Evolutionary conservation across 306 rosid species (phyloP).

Genomic region (Fragaria nilgerrensis): DNA sequence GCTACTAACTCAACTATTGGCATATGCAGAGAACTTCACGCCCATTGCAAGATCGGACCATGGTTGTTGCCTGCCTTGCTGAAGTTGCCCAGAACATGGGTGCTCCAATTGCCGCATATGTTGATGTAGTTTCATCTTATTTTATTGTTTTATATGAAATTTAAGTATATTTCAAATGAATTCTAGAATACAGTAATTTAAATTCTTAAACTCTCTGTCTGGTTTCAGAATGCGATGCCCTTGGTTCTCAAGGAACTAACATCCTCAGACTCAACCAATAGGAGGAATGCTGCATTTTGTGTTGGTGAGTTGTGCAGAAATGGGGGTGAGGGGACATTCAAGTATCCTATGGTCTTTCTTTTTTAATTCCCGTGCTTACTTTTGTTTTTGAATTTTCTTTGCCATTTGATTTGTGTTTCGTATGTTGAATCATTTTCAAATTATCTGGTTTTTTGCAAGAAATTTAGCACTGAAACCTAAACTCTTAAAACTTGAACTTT

Average conservation of each 20-base stretch:
- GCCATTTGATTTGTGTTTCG: neutral
- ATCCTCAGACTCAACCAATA: slow-evolving; percentile 87
- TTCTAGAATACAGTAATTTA: slow-evolving; percentile 13
- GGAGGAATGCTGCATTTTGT: slow-evolving; percentile 99
- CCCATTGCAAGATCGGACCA: slow-evolving; percentile 89
- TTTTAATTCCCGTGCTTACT: slow-evolving; percentile 4
- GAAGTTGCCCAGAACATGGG: slow-evolving; percentile 99
- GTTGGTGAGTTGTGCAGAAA: slow-evolving; percentile 97
- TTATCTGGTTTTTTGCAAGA: neutral
- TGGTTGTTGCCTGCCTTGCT: slow-evolving; percentile 99
- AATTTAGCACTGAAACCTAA: slow-evolving; percentile 19
- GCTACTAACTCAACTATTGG: slow-evolving; percentile 29
- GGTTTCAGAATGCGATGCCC: slow-evolving; percentile 80
- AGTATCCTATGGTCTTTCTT: slow-evolving; percentile 53
- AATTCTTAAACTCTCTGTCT: slow-evolving; percentile 27
- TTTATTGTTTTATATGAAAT: neutral
- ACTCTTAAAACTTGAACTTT: slow-evolving; percentile 2
- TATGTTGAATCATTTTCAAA: neutral
- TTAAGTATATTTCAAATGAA: neutral
- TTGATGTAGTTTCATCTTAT: slow-evolving; percentile 53
- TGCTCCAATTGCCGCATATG: slow-evolving; percentile 80
- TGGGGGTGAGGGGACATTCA: slow-evolving; percentile 78
- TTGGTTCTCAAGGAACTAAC: slow-evolving; percentile 78
- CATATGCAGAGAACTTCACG: slow-evolving; percentile 79
- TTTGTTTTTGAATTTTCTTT: neutral